These are phyloP conservation scores for Syzygium oleosum DNA, from an alignment of 345 rosid genomes.

Conservation along the genomic window DNA sequence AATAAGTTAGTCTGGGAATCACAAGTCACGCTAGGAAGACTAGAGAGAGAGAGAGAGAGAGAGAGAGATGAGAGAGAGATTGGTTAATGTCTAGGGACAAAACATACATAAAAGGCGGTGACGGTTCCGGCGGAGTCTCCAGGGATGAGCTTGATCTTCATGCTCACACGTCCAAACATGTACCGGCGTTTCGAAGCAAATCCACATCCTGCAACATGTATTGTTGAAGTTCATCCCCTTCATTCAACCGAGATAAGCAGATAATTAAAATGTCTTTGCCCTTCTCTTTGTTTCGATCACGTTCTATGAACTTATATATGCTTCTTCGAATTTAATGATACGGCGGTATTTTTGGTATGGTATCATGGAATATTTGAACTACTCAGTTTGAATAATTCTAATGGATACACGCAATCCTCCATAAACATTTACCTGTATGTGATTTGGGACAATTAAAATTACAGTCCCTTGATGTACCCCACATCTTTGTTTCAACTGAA, in stretches of 20 bases:
- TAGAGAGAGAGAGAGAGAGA: neutral
- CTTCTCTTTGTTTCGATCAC: neutral
- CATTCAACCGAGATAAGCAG: neutral
- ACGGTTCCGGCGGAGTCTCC: slow-evolving; percentile 99
- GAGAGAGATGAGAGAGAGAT: neutral
- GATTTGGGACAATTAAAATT: neutral
- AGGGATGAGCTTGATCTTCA: slow-evolving; percentile 85
- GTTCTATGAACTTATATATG: neutral
- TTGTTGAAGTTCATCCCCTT: neutral
- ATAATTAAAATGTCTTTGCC: neutral
- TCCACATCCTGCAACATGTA: slow-evolving; percentile 54
- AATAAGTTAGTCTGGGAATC: neutral
- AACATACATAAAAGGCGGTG: slow-evolving; percentile 82
- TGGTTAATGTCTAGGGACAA: neutral
- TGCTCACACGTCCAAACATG: slow-evolving; percentile 78
- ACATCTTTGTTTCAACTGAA: neutral
- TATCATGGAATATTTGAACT: neutral
- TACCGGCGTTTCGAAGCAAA: slow-evolving; percentile 74
- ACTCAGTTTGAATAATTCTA: neutral
- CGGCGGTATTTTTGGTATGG: neutral
- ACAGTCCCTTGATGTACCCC: neutral
- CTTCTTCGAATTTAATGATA: neutral
- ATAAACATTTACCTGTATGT: neutral
- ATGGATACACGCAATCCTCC: neutral
- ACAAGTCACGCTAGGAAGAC: neutral